Evolutionary conservation across 371 early-diverging fungal genomes (phyloP).

Genomic region (Haplosporangium sp.): DNA sequence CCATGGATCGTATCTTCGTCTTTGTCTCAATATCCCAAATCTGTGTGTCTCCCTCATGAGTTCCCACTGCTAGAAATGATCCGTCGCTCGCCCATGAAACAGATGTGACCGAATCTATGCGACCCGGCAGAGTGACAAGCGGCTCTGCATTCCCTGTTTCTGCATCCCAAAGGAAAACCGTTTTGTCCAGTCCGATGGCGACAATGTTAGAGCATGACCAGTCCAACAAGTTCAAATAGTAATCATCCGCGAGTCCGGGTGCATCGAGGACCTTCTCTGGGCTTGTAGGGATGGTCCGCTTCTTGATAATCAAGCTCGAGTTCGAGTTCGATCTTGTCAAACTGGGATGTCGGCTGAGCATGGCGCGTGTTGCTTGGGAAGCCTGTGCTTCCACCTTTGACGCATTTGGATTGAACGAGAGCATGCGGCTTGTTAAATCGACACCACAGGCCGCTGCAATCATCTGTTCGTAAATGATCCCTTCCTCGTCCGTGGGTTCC

Average conservation of each 20-base stretch:
- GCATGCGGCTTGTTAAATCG: constrained; percentile 74
- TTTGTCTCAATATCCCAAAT: constrained; percentile 87
- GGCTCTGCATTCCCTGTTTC: constrained; percentile 78
- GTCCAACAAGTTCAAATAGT: constrained; percentile 96
- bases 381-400: constrained; percentile 66
- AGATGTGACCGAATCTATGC: constrained; percentile 72
- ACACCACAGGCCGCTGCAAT: constrained; percentile 86
- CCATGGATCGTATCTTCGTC: constrained; percentile 77
- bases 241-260: constrained; percentile 94
- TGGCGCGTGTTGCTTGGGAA: constrained; percentile 25
- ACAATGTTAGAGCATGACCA: constrained; percentile 90
- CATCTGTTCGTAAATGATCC: constrained; percentile 73
- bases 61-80: constrained; percentile 87
- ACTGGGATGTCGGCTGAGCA: constrained; percentile 53
- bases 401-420: constrained; percentile 78
- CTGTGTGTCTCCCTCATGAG: constrained; percentile 82
- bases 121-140: constrained; percentile 69
- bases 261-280: constrained; percentile 91
- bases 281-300: constrained; percentile 74
- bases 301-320: constrained; percentile 37
- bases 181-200: constrained; percentile 89
- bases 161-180: constrained; percentile 95
- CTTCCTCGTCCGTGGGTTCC: constrained; percentile 17
- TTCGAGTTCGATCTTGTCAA: constrained; percentile 48
- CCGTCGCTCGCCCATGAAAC: constrained; percentile 86